Percentiles rank a stretch among this genome's conserved stretches.
Evolutionary conservation across 2,329 filamentous ascomycete genomes (phyloP).

Genomic region (Fusarium sp.): DNA sequence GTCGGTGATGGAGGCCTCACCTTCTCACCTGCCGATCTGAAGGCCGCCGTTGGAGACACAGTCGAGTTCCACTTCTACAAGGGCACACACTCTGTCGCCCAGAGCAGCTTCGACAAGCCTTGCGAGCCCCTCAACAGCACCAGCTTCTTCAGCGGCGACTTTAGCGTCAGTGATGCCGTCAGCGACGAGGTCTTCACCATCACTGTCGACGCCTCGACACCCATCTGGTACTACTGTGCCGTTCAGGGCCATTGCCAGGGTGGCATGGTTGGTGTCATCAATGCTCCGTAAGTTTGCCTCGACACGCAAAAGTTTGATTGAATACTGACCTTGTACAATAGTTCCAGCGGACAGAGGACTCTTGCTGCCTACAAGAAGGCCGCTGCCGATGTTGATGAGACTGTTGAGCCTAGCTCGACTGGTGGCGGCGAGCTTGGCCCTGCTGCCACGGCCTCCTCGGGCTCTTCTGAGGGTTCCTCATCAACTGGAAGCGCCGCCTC

Average conservation of each 20-base stretch:
- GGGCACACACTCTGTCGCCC: constrained; percentile 71
- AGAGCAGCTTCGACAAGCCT: constrained; percentile 70
- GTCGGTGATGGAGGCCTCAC: constrained; percentile 49
- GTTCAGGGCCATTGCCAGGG: constrained; percentile 69
- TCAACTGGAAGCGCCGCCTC: background rate
- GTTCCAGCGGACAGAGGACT: constrained; percentile 31
- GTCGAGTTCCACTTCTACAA: constrained; percentile 60
- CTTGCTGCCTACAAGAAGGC: constrained; percentile 26
- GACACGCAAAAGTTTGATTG: background rate
- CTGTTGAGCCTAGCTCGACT: constrained; percentile 35
- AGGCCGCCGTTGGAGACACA: constrained; percentile 61
- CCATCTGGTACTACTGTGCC: constrained; percentile 74
- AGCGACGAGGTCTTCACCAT: constrained; percentile 38
- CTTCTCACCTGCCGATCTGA: constrained; percentile 64
- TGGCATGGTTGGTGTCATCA: constrained; percentile 69
- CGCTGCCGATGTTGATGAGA: constrained; percentile 24
- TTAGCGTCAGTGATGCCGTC: constrained; percentile 20
- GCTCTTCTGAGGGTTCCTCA: background rate
- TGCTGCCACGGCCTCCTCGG: constrained; percentile 21
- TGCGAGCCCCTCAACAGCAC: constrained; percentile 64
- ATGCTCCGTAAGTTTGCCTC: constrained; percentile 38
- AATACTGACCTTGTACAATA: background rate
- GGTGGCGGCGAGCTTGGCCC: constrained; percentile 33
- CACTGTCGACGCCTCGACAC: constrained; percentile 56
- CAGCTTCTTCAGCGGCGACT: constrained; percentile 58